These are phyloP conservation scores for Quercus tomentella DNA, from an alignment of 331 rosid species.

Conservation along the genomic window DNA sequence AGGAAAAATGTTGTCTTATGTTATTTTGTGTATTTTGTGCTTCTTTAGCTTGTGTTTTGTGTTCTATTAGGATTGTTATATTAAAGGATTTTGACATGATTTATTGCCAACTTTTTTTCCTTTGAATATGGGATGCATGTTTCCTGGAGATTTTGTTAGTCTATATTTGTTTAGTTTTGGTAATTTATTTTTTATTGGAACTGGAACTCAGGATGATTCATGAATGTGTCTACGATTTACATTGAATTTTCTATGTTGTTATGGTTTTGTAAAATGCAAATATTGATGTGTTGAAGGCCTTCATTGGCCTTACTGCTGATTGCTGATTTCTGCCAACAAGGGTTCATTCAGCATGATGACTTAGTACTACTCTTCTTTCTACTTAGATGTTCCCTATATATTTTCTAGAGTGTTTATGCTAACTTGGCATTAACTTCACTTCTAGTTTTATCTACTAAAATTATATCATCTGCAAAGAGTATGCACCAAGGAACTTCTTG, in stretches of 20 bases:
- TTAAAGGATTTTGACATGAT: slow-evolving; percentile 29
- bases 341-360: background rate
- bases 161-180: slow-evolving; percentile 17
- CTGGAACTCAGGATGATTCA: background rate
- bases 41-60: slow-evolving; percentile 29
- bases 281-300: background rate
- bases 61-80: slow-evolving; percentile 17
- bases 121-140: slow-evolving; percentile 24
- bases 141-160: slow-evolving; percentile 17
- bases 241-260: background rate
- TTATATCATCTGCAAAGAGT: no score
- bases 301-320: background rate
- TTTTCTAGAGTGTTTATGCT: background rate
- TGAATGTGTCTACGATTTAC: background rate
- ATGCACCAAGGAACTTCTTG: no score
- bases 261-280: background rate
- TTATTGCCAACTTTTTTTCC: slow-evolving; percentile 17
- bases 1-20: slow-evolving; percentile 16
- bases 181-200: slow-evolving; percentile 1
- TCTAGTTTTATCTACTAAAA: no score
- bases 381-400: background rate
- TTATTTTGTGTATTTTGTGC: slow-evolving; percentile 24
- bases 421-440: no score
- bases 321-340: background rate
- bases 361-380: background rate